Percentiles rank a stretch among this genome's conserved stretches.
Conservation (phyloP, 306 rosid species). For the Vachellia pachyceras region DNA sequence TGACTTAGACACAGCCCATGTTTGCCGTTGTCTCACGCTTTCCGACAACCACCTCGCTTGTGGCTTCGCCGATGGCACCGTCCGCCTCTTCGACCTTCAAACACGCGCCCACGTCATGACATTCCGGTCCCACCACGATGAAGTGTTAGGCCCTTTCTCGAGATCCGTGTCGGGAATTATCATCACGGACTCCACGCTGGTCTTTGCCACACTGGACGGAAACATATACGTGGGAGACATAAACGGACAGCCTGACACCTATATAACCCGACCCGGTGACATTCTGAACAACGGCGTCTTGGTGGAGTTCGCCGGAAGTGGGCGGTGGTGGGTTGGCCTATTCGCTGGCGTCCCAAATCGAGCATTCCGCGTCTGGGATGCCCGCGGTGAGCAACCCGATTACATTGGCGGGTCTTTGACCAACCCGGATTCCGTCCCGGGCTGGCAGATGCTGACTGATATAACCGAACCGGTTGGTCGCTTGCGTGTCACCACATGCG, state of each 20-base stretch:
- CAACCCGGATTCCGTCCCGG: constrained; percentile 65
- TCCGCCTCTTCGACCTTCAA: constrained; percentile 65
- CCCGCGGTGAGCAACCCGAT: constrained; percentile 33
- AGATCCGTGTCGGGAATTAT: constrained; percentile 71
- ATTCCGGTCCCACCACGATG: constrained; percentile 42
- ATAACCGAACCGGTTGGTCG: constrained; percentile 62
- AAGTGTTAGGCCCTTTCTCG: constrained; percentile 58
- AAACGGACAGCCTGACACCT: not conserved
- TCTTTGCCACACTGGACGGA: constrained; percentile 64
- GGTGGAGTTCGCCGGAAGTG: constrained; percentile 70
- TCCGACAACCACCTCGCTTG: constrained; percentile 71
- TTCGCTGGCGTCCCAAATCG: constrained; percentile 67
- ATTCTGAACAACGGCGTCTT: constrained; percentile 64
- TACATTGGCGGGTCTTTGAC: constrained; percentile 69
- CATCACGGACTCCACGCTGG: constrained; percentile 20
- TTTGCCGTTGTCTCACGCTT: constrained; percentile 75
- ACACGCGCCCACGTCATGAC: constrained; percentile 57
- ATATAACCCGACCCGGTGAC: constrained; percentile 39
- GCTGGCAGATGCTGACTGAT: constrained; percentile 82
- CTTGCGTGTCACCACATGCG: constrained; percentile 52
- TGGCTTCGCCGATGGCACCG: constrained; percentile 76
- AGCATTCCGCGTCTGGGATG: constrained; percentile 78
- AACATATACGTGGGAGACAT: constrained; percentile 55
- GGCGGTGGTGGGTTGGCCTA: constrained; percentile 75
- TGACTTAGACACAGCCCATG: constrained; percentile 39